Percentiles rank a stretch among this genome's conserved stretches.
phyloP scores from a whole-genome alignment of 2,329 filamentous ascomycete species.

The Aspergillus novofumigatus region DNA sequence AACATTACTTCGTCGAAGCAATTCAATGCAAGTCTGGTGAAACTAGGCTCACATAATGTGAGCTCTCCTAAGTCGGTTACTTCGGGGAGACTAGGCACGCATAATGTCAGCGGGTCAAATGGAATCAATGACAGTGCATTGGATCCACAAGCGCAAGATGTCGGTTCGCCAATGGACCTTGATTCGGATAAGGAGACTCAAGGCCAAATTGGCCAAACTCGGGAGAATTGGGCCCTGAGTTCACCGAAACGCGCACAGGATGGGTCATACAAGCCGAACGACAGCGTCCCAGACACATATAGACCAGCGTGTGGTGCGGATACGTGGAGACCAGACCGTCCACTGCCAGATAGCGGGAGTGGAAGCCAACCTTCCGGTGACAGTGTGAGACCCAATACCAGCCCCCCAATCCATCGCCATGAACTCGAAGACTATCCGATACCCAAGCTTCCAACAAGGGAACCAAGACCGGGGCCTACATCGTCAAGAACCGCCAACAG shows the following conservation, averaged over 20 bases:
- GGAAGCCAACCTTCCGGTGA: neutral
- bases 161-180: neutral
- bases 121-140: neutral
- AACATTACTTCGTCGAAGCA: neutral
- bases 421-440: neutral
- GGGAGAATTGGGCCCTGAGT: neutral
- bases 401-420: neutral
- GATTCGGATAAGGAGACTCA: neutral
- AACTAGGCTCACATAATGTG: neutral
- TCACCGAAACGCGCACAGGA: neutral
- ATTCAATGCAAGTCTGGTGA: neutral
- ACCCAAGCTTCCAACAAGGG: conserved; percentile 8
- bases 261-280: neutral
- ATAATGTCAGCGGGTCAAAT: neutral
- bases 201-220: neutral
- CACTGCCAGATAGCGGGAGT: neutral
- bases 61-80: neutral
- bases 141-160: neutral
- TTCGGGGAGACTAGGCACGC: neutral
- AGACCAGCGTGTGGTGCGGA: neutral
- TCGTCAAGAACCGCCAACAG: neutral
- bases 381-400: neutral
- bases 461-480: neutral
- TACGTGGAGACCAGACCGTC: neutral
- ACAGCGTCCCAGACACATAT: neutral